These are phyloP conservation scores for Neonectria magnoliae DNA, from an alignment of 2,329 filamentous ascomycete genomes.

Conservation along the genomic window DNA sequence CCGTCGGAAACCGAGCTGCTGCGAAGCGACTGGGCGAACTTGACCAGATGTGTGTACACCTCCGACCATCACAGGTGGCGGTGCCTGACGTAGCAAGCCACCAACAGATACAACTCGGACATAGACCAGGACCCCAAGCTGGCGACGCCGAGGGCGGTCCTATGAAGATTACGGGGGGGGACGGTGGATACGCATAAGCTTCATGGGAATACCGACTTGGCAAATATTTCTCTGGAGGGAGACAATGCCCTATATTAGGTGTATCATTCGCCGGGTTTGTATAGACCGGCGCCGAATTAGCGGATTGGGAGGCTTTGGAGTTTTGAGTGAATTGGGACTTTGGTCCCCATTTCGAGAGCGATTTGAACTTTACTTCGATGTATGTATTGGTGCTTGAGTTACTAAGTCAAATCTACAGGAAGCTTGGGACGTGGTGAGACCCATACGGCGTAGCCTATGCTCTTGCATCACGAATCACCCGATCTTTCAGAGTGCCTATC, in stretches of 20 bases:
- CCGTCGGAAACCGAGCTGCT: constrained; percentile 28
- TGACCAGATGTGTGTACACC: constrained; percentile 31
- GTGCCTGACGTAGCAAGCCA: not conserved
- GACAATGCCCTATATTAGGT: constrained; percentile 29
- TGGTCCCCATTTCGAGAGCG: not conserved
- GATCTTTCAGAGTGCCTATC: too few species aligned
- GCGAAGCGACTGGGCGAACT: constrained; percentile 25
- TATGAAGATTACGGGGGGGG: not conserved
- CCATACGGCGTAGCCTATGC: too few species aligned
- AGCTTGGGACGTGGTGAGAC: too few species aligned
- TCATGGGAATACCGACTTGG: constrained; percentile 18
- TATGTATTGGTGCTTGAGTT: too few species aligned
- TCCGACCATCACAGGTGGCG: constrained; percentile 9
- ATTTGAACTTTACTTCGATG: too few species aligned
- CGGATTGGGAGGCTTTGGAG: constrained; percentile 29
- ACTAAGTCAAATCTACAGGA: too few species aligned
- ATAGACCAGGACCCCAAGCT: not conserved
- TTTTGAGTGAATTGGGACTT: not conserved
- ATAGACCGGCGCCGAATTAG: constrained; percentile 22
- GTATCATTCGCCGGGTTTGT: constrained; percentile 24
- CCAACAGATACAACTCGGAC: not conserved
- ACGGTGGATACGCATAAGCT: not conserved
- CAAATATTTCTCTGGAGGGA: constrained; percentile 25
- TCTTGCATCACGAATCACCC: too few species aligned
- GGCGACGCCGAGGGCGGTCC: not conserved